A percentile compares a stretch with the other conserved stretches of the same genome.
These are phyloP conservation scores for Penicillium herquei DNA, from an alignment of 495 filamentous ascomycete genomes.

Conservation along the genomic window DNA sequence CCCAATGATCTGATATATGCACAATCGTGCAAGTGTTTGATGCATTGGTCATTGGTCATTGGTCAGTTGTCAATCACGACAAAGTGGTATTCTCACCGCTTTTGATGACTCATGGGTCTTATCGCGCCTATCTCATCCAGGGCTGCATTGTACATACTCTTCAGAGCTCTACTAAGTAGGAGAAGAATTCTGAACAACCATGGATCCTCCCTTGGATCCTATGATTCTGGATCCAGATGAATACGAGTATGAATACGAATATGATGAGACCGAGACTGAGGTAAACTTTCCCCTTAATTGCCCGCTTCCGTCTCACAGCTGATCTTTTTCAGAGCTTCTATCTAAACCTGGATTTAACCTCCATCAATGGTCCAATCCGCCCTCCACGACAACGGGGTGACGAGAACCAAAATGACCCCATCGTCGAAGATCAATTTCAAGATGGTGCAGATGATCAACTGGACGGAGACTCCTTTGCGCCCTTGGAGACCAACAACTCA, in stretches of 20 bases:
- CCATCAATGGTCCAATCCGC: constrained; percentile 40
- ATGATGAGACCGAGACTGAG: constrained; percentile 57
- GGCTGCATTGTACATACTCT: too few species aligned
- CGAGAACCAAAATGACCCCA: constrained; percentile 9
- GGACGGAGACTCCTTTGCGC: constrained; percentile 9
- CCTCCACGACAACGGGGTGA: constrained; percentile 31
- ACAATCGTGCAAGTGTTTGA: too few species aligned
- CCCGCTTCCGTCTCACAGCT: background rate
- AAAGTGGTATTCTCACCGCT: background rate
- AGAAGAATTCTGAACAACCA: background rate
- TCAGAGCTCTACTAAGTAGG: too few species aligned
- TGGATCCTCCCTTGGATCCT: constrained; percentile 28
- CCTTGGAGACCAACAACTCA: constrained; percentile 26
- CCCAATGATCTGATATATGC: too few species aligned
- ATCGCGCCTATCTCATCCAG: constrained; percentile 8
- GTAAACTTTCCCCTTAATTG: constrained; percentile 21
- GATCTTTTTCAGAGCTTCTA: constrained; percentile 46
- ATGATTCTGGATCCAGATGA: constrained; percentile 37
- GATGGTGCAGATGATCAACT: constrained; percentile 14
- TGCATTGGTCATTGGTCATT: too few species aligned
- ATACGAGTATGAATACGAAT: constrained; percentile 67
- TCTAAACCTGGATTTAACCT: constrained; percentile 53
- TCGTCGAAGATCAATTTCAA: constrained; percentile 3
- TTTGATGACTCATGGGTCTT: constrained; percentile 1
- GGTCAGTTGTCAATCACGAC: too few species aligned